Evolutionary conservation across 371 early-diverging fungal species (phyloP), one percentile per base, ranked within the genome.

Genomic region (Mortierella sp.): DNA sequence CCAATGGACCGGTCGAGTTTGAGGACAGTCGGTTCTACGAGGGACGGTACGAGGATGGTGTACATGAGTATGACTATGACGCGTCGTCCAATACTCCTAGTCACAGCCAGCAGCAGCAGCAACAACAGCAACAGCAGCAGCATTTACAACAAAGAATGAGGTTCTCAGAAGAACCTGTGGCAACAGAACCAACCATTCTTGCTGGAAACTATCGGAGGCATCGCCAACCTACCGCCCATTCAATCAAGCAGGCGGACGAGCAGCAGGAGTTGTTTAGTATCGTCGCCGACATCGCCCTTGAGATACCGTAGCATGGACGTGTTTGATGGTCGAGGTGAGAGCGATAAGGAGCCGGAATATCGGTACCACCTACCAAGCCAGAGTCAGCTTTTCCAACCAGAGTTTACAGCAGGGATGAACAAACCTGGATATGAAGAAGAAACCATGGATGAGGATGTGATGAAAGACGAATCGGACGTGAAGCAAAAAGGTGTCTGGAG

Each of bases 1-100:
- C 50, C 22, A 41, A 68, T 63, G 76, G 66, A 63, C 40, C 64
- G 16, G 73, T 71, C 9, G 74, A 66, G 24, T 66, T 70, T 61
- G 79, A 79, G 50, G 70, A 73, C 50, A 73, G 67, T 70, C 61
- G 61, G 47, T 37, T 44, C 44, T 73, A 79, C 50, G 79, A 73
- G 26, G 66, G 70, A 41, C 74, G 79, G 19, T 66, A 45, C 53
- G 74, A 67, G 22, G 70, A 67, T 43, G 63, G 64, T 11, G 63
- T 41, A 13, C 58, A 68, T 22, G 79, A 79, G 19, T 63, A 53
- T n/a, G 65, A 68, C 3, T 55, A 64, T 16, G 44, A 41, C 29
- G 40, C 40, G 19, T 45, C 44, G n/a, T 64, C 53, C 34, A 5
- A 71, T n/a, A 0, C 39, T 34, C 22, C 40, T n/a, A n/a, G 47